Base-by-base conservation (phyloP, 768 basidiomycete species). In the Panaeolus papilionaceus region DNA sequence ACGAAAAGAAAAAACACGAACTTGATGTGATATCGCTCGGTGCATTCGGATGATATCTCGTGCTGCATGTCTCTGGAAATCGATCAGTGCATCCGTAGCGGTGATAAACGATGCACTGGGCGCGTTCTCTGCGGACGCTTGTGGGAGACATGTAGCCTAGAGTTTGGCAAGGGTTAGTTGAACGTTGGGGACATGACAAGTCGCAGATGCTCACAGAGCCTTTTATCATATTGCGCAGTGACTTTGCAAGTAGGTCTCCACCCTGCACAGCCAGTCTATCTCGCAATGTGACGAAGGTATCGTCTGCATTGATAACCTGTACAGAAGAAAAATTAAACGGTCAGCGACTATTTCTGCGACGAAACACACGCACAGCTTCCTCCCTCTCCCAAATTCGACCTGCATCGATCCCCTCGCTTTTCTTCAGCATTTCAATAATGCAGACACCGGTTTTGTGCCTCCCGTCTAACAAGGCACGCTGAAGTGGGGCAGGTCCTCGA, bases 401-500 rank as follows among this genome's bases (percentile, higher is more conserved):
- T 0, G 88, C 84, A 77, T 97, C 96, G 45, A 96, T 90, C 0
- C 94, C 94, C 64, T 85, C 83, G 64, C 78, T 84, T 62, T 82
- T 80, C 71, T 89, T 88, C 64, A 88, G 81, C 90, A 94, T 94
- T 68, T 90, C 86, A 67, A 91, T 88, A 2, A 98, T 84, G 67
- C 89, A 92, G 1, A 97, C 94, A 0, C 94, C 96, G 0, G 92
- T 94, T 68, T 86, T 83, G 5, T 73, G 74, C 62, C 89, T 89
- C 2, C 87, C 88, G 67, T 90, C 88, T 51, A 93, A 78, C 45
- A 98, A 82, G 0, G 91, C 85, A 72, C 89, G 92, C 73, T 98
- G 96, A 44, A 98, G 93, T 0, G 96, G 96, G 2, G 95, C 93
- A 9, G 96, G 89, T 0, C 96, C 96, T n/a, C 96, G 89, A 76